These are phyloP conservation scores for Xeromyces bisporus DNA, from an alignment of 495 filamentous ascomycete species.

Conservation along the genomic window DNA sequence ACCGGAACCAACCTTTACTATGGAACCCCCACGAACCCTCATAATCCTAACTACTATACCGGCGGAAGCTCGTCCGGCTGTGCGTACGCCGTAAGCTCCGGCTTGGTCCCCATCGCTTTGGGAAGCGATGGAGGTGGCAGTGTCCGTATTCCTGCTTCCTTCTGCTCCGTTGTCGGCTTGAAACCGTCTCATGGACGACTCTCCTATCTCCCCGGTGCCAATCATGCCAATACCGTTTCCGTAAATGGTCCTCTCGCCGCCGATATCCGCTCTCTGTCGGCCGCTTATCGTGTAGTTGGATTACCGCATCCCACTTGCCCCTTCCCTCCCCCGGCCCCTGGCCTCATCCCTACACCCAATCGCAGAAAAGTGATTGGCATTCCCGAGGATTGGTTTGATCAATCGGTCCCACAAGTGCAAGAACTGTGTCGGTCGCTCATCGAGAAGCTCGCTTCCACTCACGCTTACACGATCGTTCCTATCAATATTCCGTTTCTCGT, in stretches of 20 bases:
- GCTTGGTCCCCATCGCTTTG: slow-evolving; percentile 53
- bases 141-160: slow-evolving; percentile 50
- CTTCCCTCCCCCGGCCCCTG: slow-evolving; percentile 4
- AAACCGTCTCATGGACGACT: slow-evolving; percentile 55
- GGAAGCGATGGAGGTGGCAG: slow-evolving; percentile 64
- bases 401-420: slow-evolving; percentile 37
- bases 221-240: slow-evolving; percentile 36
- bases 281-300: slow-evolving; percentile 49
- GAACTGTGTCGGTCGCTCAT: slow-evolving; percentile 34
- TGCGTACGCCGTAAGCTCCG: slow-evolving; percentile 49
- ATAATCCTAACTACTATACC: slow-evolving; percentile 51
- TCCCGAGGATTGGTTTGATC: slow-evolving; percentile 45
- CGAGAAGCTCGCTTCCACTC: slow-evolving; percentile 29
- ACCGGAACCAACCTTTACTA: slow-evolving; percentile 51
- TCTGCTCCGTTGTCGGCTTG: slow-evolving; percentile 60
- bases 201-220: slow-evolving; percentile 32
- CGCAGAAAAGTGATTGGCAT: slow-evolving; percentile 40
- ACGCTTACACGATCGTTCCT: slow-evolving; percentile 43
- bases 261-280: slow-evolving; percentile 51
- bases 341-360: not conserved
- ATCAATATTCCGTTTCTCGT: slow-evolving; percentile 48
- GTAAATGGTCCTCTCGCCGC: slow-evolving; percentile 51
- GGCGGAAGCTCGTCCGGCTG: slow-evolving; percentile 63
- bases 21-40: slow-evolving; percentile 59
- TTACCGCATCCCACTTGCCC: slow-evolving; percentile 20